Evolutionary conservation across 805 yeast species (phyloP), one percentile per base, ranked within the genome.

Genomic region (Lipomyces japonicus): DNA sequence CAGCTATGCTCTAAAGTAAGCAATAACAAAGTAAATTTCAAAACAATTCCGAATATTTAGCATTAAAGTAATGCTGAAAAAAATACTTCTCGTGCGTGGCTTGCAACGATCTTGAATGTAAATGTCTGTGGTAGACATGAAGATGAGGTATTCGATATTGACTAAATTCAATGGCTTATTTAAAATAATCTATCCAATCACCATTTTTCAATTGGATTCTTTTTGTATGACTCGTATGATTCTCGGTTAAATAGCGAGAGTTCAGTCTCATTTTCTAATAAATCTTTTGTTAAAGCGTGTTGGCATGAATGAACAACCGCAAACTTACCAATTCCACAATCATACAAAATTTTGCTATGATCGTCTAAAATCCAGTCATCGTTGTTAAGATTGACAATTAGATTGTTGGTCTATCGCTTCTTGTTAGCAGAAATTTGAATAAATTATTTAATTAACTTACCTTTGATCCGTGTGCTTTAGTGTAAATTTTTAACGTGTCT

Each of bases 391-490:
- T 93, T 93, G 55, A 93, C 85, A 41, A 89, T 93, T 58, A 93
- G 74, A 64, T 93, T 89, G 80, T 89, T 84, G 1, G 96, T 86
- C 69, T 50, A 18, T 12, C 14, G 21, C 12, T 16, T 7, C n/a
- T n/a, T 10, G 44, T 10, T 12, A 39, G 9, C 18, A 41, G 24
- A 7, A 19, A 30, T 16, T 10, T 26, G 6, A 10, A 18, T 19
- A 28, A 30, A 14, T 14, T 41, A 7, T 41, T 19, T 37, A 10
- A n/a, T 16, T 19, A 18, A 16, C n/a, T n/a, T 25, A 51, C 58
- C 51, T 93, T 93, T 26, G 95, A 78, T 10, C 95, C 93, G 67
- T 91, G 97, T 0, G 98, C 97, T 64, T 88, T 89, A 25, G 96
- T 85, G 69, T 93, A 93, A 4, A 93, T 76, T 67, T 93, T 93